phyloP scores from a whole-genome alignment of 2,329 filamentous ascomycete species.

The Sclerotinia trifoliorum region DNA sequence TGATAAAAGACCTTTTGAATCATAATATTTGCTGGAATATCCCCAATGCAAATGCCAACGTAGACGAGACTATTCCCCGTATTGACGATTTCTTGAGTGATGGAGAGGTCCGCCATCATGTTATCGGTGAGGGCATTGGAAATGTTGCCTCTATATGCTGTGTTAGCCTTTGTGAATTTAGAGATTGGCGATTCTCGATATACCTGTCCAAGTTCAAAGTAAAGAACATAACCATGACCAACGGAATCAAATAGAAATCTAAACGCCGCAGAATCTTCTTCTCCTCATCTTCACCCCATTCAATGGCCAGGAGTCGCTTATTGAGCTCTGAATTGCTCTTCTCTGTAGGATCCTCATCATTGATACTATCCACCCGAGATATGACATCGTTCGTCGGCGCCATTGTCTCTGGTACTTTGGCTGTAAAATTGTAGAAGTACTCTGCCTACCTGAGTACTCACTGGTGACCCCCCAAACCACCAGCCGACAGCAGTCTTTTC shows the following conservation, averaged over 20 bases:
- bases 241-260: slow-evolving; percentile 19
- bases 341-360: slow-evolving; percentile 14
- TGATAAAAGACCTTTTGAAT: slow-evolving; percentile 5
- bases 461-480: background rate
- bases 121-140: slow-evolving; percentile 54
- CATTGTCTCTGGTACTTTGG: slow-evolving; percentile 11
- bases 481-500: slow-evolving; percentile 1
- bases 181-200: background rate
- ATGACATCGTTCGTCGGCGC: slow-evolving; percentile 14
- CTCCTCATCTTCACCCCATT: slow-evolving; percentile 21
- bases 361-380: slow-evolving; percentile 19
- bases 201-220: slow-evolving; percentile 22
- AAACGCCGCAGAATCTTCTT: slow-evolving; percentile 11
- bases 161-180: background rate
- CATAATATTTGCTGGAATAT: slow-evolving; percentile 19
- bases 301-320: slow-evolving; percentile 6
- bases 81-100: slow-evolving; percentile 17
- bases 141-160: slow-evolving; percentile 46
- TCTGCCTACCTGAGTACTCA: background rate
- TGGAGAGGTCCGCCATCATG: slow-evolving; percentile 25
- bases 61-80: slow-evolving; percentile 21
- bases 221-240: slow-evolving; percentile 23
- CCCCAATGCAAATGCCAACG: slow-evolving; percentile 19
- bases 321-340: slow-evolving; percentile 21
- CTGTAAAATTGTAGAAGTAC: background rate